These are phyloP conservation scores for Cutaneotrichosporon sp. DNA, from an alignment of 1,284 basidiomycete species.

Conservation along the genomic window DNA sequence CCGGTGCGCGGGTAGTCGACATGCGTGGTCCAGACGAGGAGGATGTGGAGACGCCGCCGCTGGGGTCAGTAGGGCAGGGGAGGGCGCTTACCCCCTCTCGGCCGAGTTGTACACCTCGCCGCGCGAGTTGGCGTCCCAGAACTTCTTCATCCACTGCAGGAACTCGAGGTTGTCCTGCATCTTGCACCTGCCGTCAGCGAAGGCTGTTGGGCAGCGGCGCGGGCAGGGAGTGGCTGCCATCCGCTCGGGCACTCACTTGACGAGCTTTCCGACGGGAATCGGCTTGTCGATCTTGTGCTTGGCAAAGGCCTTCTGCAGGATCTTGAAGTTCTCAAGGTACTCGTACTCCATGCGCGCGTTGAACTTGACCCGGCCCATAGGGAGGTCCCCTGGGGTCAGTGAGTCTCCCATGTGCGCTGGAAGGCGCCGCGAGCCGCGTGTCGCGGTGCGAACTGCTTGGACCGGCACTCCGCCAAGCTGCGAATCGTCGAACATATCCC, in stretches of 20 bases:
- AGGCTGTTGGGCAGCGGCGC: no score
- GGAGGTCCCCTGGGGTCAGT: slow-evolving; percentile 62
- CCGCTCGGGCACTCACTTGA: slow-evolving; percentile 56
- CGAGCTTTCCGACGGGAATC: slow-evolving; percentile 84
- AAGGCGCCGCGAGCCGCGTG: no score
- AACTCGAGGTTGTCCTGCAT: slow-evolving; percentile 99
- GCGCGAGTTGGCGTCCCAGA: slow-evolving; percentile 88
- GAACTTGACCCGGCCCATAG: slow-evolving; percentile 85
- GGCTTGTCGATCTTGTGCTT: slow-evolving; percentile 92
- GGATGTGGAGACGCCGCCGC: slow-evolving; percentile 1
- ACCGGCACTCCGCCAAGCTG: no score
- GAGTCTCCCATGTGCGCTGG: no score
- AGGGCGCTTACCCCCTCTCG: slow-evolving; percentile 43
- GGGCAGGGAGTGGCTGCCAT: no score
- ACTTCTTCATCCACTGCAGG: slow-evolving; percentile 93
- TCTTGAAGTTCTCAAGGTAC: slow-evolving; percentile 90
- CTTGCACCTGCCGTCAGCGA: slow-evolving; percentile 60
- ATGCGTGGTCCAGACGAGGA: slow-evolving; percentile 2
- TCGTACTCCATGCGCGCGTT: slow-evolving; percentile 94
- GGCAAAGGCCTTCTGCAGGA: slow-evolving; percentile 85
- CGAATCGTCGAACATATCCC: no score
- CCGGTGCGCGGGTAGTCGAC: slow-evolving; percentile 14
- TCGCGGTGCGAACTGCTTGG: no score
- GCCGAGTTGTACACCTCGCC: slow-evolving; percentile 87
- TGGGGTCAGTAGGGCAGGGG: neutral